A percentile compares a stretch with the other conserved stretches of the same genome.
These are phyloP conservation scores for Zygoascus meyerae DNA, from an alignment of 1,139 yeast species.

Conservation along the genomic window DNA sequence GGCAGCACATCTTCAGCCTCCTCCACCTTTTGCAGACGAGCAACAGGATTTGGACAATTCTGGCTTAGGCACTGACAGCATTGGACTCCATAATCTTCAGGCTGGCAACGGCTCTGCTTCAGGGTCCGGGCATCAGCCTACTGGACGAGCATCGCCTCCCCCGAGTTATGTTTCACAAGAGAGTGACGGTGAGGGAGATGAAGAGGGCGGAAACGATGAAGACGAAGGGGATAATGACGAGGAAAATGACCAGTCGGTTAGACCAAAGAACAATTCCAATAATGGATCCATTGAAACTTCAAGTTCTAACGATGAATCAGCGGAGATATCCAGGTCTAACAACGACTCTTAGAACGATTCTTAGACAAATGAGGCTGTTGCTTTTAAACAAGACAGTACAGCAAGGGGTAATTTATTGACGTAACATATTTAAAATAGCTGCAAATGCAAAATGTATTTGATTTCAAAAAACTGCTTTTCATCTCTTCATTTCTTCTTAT, in stretches of 20 bases:
- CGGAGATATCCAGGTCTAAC: neutral
- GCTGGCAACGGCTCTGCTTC: constrained; percentile 1
- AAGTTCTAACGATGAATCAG: neutral
- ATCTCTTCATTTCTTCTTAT: constrained; percentile 19
- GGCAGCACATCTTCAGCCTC: constrained; percentile 2
- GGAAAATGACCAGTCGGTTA: neutral
- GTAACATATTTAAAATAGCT: constrained; percentile 6
- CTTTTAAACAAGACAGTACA: too few relatives aligned
- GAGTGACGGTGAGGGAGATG: constrained; percentile 16
- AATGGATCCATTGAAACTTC: neutral
- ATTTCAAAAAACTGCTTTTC: neutral
- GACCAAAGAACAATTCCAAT: neutral
- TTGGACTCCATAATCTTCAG: constrained; percentile 3
- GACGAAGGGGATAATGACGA: neutral
- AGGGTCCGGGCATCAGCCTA: neutral
- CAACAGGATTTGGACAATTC: constrained; percentile 3
- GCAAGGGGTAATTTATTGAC: constrained; percentile 2
- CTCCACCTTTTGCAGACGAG: constrained; percentile 7
- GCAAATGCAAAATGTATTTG: neutral
- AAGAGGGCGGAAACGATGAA: constrained; percentile 7
- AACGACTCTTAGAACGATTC: too few relatives aligned
- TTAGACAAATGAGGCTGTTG: neutral
- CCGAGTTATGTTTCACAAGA: constrained; percentile 26
- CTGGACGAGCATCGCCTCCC: constrained; percentile 23
- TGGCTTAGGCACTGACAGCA: constrained; percentile 5